A percentile compares a stretch with the other conserved stretches of the same genome.
These are phyloP conservation scores for Parasitella parasitica DNA, from an alignment of 371 early-diverging fungal species.

Conservation along the genomic window DNA sequence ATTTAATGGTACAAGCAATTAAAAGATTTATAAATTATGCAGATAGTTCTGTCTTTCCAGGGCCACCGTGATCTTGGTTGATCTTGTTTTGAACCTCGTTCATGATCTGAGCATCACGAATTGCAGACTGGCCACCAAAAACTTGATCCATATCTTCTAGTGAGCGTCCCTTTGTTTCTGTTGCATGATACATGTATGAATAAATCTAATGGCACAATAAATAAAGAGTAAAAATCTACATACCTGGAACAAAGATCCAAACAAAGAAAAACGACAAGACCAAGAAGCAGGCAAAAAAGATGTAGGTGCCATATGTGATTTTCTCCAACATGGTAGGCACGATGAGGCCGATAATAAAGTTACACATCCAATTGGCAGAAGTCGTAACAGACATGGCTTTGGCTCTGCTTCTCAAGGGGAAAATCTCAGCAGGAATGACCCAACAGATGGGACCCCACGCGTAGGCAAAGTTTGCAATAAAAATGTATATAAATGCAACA, in stretches of 20 bases:
- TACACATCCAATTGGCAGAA: conserved; percentile 88
- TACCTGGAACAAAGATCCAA: conserved; percentile 36
- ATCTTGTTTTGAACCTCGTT: conserved; percentile 16
- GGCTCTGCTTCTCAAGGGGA: conserved; percentile 70
- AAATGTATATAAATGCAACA: conserved; percentile 59
- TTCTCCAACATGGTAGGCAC: conserved; percentile 60
- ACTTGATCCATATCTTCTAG: conserved; percentile 57
- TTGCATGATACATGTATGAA: no score
- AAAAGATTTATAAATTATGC: conserved; percentile 1
- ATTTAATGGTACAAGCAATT: not conserved
- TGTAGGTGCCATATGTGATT: conserved; percentile 61
- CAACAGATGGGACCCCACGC: conserved; percentile 73
- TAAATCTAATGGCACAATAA: no score
- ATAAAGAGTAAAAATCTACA: no score
- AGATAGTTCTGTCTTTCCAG: not conserved
- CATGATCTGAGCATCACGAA: conserved; percentile 30
- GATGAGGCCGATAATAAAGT: conserved; percentile 67
- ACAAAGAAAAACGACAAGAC: conserved; percentile 34
- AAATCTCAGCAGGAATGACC: conserved; percentile 90
- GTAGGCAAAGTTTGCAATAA: conserved; percentile 71
- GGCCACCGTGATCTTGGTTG: not conserved
- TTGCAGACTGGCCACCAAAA: conserved; percentile 40
- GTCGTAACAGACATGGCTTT: conserved; percentile 86
- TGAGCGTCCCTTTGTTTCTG: conserved; percentile 48
- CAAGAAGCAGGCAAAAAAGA: conserved; percentile 56